Percentiles rank a stretch among this genome's conserved stretches.
Conservation (phyloP, 2,329 filamentous ascomycete genomes). For the Elsinoe australis region DNA sequence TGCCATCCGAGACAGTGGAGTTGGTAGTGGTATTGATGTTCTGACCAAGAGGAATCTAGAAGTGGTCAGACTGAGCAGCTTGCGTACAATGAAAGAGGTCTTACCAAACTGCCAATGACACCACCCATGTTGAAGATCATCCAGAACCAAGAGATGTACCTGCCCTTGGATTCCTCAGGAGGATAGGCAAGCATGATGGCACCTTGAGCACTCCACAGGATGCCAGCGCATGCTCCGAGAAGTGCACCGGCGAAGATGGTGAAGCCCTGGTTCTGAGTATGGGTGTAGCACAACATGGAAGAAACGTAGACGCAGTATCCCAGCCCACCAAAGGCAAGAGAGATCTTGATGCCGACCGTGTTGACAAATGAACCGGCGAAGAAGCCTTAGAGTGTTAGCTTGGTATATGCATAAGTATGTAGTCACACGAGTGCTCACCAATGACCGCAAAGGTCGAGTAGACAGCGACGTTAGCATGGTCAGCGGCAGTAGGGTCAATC, state of each 20-base stretch:
- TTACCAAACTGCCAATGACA: constrained; percentile 69
- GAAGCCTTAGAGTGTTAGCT: constrained; percentile 36
- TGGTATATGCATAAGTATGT: neutral
- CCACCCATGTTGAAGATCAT: constrained; percentile 89
- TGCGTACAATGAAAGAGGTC: constrained; percentile 22
- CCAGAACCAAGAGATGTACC: constrained; percentile 89
- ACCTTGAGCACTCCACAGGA: constrained; percentile 76
- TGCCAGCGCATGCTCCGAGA: constrained; percentile 68
- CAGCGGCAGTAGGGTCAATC: constrained; percentile 43
- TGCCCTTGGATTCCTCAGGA: constrained; percentile 70
- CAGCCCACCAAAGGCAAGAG: constrained; percentile 63
- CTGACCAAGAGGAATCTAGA: constrained; percentile 61
- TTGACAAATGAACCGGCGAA: constrained; percentile 68
- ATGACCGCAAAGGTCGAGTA: constrained; percentile 64
- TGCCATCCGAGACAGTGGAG: constrained; percentile 59
- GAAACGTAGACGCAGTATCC: constrained; percentile 71
- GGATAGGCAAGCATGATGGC: constrained; percentile 90
- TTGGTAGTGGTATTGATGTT: constrained; percentile 54
- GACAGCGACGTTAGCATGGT: constrained; percentile 61
- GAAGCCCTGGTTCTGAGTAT: constrained; percentile 60
- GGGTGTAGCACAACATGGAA: constrained; percentile 62
- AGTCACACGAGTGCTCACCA: constrained; percentile 25
- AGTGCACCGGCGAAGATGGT: constrained; percentile 69
- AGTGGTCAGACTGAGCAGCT: neutral
- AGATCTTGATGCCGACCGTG: constrained; percentile 60